A percentile compares a stretch with the other conserved stretches of the same genome.
Conservation (phyloP, 345 rosid genomes). For the Citrus australasica region DNA sequence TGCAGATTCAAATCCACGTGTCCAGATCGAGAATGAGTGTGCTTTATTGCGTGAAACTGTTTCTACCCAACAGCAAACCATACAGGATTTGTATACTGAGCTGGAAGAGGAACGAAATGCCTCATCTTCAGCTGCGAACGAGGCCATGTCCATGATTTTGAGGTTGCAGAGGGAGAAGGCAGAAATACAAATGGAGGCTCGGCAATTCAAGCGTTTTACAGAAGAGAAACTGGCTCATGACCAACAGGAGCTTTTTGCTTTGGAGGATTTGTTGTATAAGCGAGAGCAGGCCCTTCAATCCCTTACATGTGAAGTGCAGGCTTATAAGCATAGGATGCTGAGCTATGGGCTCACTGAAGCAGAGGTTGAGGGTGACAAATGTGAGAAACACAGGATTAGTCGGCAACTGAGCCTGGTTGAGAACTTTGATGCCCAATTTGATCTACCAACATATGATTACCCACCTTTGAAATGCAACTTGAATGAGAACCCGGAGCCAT, state of each 20-base stretch:
- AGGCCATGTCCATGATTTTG: slow-evolving; percentile 98
- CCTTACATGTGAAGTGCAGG: slow-evolving; percentile 78
- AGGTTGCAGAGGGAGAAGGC: slow-evolving; percentile 97
- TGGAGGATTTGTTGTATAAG: slow-evolving; percentile 86
- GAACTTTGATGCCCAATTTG: slow-evolving; percentile 40
- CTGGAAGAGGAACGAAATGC: slow-evolving; percentile 97
- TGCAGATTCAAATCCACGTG: slow-evolving; percentile 49
- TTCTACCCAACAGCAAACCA: slow-evolving; percentile 61
- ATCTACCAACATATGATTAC: slow-evolving; percentile 53
- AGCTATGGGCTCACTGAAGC: slow-evolving; percentile 76
- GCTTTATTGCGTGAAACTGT: slow-evolving; percentile 71
- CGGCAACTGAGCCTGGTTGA: slow-evolving; percentile 44
- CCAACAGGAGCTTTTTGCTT: slow-evolving; percentile 64
- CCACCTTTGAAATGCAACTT: slow-evolving; percentile 76
- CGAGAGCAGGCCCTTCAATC: slow-evolving; percentile 86
- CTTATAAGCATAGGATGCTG: slow-evolving; percentile 94
- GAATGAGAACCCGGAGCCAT: slow-evolving; percentile 48
- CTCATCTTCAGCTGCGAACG: slow-evolving; percentile 86
- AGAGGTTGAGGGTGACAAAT: slow-evolving; percentile 64
- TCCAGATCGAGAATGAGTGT: slow-evolving; percentile 79
- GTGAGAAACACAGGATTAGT: slow-evolving; percentile 39
- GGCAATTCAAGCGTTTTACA: slow-evolving; percentile 82
- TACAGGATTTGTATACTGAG: slow-evolving; percentile 64
- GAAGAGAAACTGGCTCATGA: slow-evolving; percentile 97
- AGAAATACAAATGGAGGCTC: slow-evolving; percentile 84